Evolutionary conservation across 768 basidiomycete genomes (phyloP).

Genomic region (Tricholoma bakamatsutake): DNA sequence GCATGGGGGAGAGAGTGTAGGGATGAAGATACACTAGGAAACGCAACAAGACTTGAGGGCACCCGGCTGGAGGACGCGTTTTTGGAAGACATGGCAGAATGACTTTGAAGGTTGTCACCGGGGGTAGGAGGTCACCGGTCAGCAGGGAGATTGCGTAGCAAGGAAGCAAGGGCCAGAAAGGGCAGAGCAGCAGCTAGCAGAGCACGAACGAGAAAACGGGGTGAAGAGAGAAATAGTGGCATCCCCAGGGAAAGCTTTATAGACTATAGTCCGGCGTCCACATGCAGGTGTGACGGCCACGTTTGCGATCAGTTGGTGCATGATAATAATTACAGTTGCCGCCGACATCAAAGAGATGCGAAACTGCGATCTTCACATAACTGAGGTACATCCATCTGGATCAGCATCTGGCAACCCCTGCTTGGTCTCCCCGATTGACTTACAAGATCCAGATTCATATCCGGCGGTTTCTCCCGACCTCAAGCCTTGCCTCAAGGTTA

Average conservation of each 20-base stretch:
- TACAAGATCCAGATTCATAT: constrained; percentile 17
- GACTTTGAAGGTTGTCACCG: constrained; percentile 4
- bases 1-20: constrained; percentile 68
- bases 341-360: constrained; percentile 21
- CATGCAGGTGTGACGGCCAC: constrained; percentile 29
- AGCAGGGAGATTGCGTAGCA: constrained; percentile 2
- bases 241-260: constrained; percentile 27
- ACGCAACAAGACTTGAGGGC: constrained; percentile 56
- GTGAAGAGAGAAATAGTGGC: constrained; percentile 21
- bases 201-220: constrained; percentile 8
- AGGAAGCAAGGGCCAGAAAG: not conserved
- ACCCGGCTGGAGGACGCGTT: constrained; percentile 25
- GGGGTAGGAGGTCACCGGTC: constrained; percentile 13
- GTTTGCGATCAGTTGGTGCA: constrained; percentile 21
- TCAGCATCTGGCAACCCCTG: constrained; percentile 5
- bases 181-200: constrained; percentile 7
- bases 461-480: constrained; percentile 27
- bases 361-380: constrained; percentile 14
- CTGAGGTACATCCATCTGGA: constrained; percentile 4
- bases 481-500: constrained; percentile 25
- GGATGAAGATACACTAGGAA: constrained; percentile 66
- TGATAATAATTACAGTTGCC: constrained; percentile 13
- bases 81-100: constrained; percentile 24
- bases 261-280: constrained; percentile 11
- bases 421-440: constrained; percentile 16